Percentiles rank a stretch among this genome's conserved stretches.
Conservation (phyloP, 306 rosid species). For the Fagus sylvatica region DNA sequence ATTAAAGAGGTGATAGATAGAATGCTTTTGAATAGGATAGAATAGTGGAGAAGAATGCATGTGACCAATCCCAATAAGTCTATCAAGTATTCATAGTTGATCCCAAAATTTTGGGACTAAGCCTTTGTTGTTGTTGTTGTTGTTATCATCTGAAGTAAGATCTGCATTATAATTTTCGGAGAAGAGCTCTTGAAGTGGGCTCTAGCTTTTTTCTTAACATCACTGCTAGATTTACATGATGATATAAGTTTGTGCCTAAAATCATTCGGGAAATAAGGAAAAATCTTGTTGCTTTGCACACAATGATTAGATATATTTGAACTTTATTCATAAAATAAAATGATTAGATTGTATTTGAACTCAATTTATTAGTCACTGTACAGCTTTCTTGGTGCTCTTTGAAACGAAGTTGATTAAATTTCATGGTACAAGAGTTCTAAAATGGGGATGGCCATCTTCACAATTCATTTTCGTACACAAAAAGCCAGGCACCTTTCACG, state of each 20-base stretch:
- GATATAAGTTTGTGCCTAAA: not conserved
- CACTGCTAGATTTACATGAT: not conserved
- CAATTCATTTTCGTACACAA: not conserved
- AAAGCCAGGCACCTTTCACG: not conserved
- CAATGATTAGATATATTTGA: not conserved
- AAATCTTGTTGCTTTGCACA: not conserved
- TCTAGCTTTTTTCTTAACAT: not conserved
- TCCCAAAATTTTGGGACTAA: too few relatives aligned
- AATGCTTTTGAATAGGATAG: too few relatives aligned
- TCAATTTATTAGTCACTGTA: not conserved
- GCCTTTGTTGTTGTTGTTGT: too few relatives aligned
- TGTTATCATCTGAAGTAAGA: not conserved
- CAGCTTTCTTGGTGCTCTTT: not conserved
- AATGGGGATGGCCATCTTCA: not conserved
- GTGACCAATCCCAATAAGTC: too few relatives aligned
- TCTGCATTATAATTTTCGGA: not conserved
- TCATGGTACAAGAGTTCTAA: not conserved
- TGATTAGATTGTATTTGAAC: not conserved
- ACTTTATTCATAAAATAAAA: too few relatives aligned
- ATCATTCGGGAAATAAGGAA: not conserved
- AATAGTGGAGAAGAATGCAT: too few relatives aligned
- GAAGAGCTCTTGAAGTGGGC: not conserved
- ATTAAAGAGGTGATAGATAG: too few relatives aligned
- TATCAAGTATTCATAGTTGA: too few relatives aligned
- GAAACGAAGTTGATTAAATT: slow-evolving; percentile 1